Base-by-base conservation (phyloP, 2,329 filamentous ascomycete genomes). In the Lasiodiplodia sp. region DNA sequence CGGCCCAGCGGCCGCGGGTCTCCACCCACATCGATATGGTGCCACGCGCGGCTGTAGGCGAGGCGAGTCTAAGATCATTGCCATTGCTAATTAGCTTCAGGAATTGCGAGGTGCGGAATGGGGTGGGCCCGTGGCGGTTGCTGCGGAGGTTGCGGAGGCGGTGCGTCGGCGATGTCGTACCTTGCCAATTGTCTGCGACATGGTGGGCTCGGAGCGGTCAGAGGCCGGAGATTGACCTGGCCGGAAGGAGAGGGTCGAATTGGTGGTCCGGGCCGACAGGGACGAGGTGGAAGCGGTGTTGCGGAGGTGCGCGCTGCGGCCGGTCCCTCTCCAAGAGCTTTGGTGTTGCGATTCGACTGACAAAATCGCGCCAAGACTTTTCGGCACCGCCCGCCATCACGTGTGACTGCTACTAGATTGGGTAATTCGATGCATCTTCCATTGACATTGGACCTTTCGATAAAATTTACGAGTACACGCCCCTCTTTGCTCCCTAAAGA, bases 11-110 rank as follows among this genome's bases (percentile, higher is more conserved):
- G 90, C 16, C 94, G 93, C 0, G 85, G 78, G 74, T 87, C 80
- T 82, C 90, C 73, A 85, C 86, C 76, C 83, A 92, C 82, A 86
- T 96, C 80, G 86, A 98, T 80, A 89, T 92, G 89, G 83, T 99
- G 96, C 96, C 96, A 99, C 84, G 91, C 89, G 76, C 96, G 91
- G 56, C 94, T 94, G 86, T 98, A 99, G 83, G 96, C 95, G 72
- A 99, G 91, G 78, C 93, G 92, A 70, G 96, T 98, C 94, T 98
- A 75, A 34, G 31, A 10, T 34, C 31, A 7, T 34, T 10, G 31
- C 31, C 31, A 34, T 34, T 34, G 31, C 31, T 34, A 34, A 34
- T 34, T 34, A 34, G 31, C 31, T 34, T 34, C 31, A 34, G 31
- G 31, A 34, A 34, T 10, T 34, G 6, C 31, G 31, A 34, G 31